Conservation (phyloP, 2,329 filamentous ascomycete genomes). For the Aspergillus nomiae region DNA sequence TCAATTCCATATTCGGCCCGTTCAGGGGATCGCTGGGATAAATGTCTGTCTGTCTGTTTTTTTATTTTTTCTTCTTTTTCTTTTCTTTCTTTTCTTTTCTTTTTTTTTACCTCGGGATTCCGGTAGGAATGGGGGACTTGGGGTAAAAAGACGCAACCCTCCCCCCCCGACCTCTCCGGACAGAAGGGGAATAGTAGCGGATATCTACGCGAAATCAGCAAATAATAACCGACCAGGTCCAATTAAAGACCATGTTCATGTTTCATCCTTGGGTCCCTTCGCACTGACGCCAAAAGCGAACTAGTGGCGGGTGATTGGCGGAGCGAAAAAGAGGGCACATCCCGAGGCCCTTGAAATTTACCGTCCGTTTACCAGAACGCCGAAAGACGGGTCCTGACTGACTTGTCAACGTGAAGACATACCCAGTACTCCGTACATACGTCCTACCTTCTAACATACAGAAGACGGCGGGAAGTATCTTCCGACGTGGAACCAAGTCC, state of each 20-base stretch:
- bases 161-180: background rate
- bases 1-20: background rate
- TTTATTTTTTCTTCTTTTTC: background rate
- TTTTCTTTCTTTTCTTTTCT: no score
- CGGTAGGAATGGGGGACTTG: no score
- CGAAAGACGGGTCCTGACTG: background rate
- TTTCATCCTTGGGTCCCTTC: constrained; percentile 5
- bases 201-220: background rate
- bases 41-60: background rate
- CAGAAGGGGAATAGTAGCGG: background rate
- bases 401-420: background rate
- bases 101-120: no score
- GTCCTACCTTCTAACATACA: background rate
- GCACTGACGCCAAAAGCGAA: constrained; percentile 13
- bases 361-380: background rate
- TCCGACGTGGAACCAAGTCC: background rate
- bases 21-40: background rate
- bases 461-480: background rate
- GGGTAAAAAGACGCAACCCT: no score
- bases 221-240: constrained; percentile 7
- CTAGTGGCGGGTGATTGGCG: constrained; percentile 23
- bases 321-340: background rate
- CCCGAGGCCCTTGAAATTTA: constrained; percentile 5
- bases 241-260: constrained; percentile 13
- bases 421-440: no score